Conservation (phyloP, 768 basidiomycete species). For the Rubroboletus satanas region DNA sequence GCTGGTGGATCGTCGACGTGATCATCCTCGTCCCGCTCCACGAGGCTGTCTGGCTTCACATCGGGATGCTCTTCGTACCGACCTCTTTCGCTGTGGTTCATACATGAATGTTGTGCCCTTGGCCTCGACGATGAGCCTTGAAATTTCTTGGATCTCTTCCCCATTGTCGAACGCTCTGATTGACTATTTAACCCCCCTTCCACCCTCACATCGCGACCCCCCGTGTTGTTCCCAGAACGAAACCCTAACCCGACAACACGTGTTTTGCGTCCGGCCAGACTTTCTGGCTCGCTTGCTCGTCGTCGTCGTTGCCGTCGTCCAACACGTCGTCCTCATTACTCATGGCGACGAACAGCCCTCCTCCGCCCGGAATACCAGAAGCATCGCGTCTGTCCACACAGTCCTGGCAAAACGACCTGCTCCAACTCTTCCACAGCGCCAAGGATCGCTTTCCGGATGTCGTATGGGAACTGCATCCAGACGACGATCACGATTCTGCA, state of each 20-base stretch:
- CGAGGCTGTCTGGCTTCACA: background rate
- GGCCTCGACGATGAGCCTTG: background rate
- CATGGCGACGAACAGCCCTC: conserved; percentile 28
- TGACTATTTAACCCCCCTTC: background rate
- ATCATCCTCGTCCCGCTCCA: background rate
- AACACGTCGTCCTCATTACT: conserved; percentile 23
- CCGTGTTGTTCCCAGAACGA: background rate
- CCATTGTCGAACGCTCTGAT: background rate
- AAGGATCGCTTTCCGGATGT: conserved; percentile 95
- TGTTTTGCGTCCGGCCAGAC: conserved; percentile 22
- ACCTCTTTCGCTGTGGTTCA: background rate
- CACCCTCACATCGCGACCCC: background rate
- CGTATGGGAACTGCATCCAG: conserved; percentile 77
- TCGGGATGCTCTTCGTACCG: background rate
- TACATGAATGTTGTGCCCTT: background rate
- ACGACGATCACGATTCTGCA: conserved; percentile 44
- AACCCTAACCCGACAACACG: conserved; percentile 32
- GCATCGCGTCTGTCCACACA: conserved; percentile 64
- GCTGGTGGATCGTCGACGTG: background rate
- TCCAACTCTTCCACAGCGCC: conserved; percentile 72
- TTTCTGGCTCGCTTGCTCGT: conserved; percentile 8
- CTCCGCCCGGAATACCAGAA: conserved; percentile 40
- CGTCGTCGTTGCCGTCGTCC: conserved; percentile 23
- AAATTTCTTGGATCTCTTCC: conserved; percentile 3
- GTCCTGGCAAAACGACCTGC: conserved; percentile 80